Evolutionary conservation across 2,329 filamentous ascomycete species (phyloP).

Genomic region (Lachnellula willkommii): DNA sequence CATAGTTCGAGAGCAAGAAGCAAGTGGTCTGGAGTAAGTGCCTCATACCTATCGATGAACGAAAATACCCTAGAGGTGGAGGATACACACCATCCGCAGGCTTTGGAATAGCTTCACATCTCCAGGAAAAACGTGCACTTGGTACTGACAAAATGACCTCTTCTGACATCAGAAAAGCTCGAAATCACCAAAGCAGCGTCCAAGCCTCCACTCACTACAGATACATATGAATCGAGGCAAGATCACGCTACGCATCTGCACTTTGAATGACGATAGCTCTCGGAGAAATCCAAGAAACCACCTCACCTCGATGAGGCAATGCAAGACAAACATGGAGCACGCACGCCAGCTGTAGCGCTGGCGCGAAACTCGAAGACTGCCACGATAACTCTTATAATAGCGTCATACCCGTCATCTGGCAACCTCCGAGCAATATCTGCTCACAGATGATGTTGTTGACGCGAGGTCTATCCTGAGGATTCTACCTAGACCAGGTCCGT

Average conservation of each 20-base stretch:
- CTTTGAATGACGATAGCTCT: conserved; percentile 30
- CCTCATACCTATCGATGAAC: background rate
- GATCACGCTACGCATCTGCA: conserved; percentile 31
- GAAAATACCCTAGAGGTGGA: too few species aligned
- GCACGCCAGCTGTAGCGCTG: conserved; percentile 31
- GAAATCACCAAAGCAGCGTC: conserved; percentile 21
- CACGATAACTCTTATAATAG: conserved; percentile 30
- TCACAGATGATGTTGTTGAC: conserved; percentile 29
- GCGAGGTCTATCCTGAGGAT: conserved; percentile 17
- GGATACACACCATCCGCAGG: background rate
- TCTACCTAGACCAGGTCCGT: conserved; percentile 17
- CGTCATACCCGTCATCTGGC: conserved; percentile 17
- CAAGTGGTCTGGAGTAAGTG: conserved; percentile 19
- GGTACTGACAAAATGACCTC: conserved; percentile 30
- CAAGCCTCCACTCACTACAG: conserved; percentile 23
- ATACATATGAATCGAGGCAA: conserved; percentile 33
- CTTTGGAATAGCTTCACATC: conserved; percentile 7
- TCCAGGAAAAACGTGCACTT: conserved; percentile 23
- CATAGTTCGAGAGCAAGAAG: conserved; percentile 18
- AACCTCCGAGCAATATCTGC: conserved; percentile 19
- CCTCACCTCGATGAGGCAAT: conserved; percentile 20
- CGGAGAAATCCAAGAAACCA: conserved; percentile 18
- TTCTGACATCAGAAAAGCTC: conserved; percentile 29
- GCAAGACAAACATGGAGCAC: conserved; percentile 23
- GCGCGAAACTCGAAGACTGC: conserved; percentile 31